Evolutionary conservation across 495 filamentous ascomycete species (phyloP).

Genomic region (Penicillium riverlandense): DNA sequence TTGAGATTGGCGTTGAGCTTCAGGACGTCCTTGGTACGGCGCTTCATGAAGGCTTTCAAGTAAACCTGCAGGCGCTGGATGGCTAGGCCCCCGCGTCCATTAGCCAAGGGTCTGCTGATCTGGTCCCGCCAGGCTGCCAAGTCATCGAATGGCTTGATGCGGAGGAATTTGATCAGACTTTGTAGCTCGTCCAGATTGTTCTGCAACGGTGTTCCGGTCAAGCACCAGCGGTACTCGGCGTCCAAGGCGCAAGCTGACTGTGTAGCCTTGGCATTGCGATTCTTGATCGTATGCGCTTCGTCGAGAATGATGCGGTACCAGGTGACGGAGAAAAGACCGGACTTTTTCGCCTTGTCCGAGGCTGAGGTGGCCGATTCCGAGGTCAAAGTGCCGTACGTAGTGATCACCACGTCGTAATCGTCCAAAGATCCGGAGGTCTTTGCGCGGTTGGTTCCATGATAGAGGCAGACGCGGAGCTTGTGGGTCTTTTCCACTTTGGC

Average conservation of each 20-base stretch:
- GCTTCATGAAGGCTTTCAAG: conserved; percentile 92
- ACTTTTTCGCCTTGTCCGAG: conserved; percentile 55
- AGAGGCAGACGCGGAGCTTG: conserved; percentile 70
- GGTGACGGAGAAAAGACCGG: conserved; percentile 81
- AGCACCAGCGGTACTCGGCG: conserved; percentile 86
- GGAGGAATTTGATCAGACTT: conserved; percentile 82
- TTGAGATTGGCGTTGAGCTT: conserved; percentile 74
- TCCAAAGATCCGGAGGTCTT: conserved; percentile 68
- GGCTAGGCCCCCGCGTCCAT: conserved; percentile 78
- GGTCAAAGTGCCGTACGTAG: conserved; percentile 89
- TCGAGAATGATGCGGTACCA: conserved; percentile 96
- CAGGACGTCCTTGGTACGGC: conserved; percentile 89
- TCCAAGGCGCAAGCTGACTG: conserved; percentile 76
- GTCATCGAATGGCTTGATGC: conserved; percentile 86
- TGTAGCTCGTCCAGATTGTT: conserved; percentile 98
- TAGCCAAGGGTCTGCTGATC: conserved; percentile 79
- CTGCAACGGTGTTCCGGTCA: conserved; percentile 94
- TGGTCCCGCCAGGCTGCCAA: conserved; percentile 78
- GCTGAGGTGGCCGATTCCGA: conserved; percentile 65
- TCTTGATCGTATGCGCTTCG: conserved; percentile 97
- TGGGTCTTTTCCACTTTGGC: conserved; percentile 64
- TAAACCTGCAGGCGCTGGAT: conserved; percentile 77
- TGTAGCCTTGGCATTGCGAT: conserved; percentile 89
- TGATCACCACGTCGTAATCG: conserved; percentile 92
- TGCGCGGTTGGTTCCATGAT: conserved; percentile 80